Evolutionary conservation across 2,329 filamentous ascomycete species (phyloP).

Genomic region (Neurospora crassa): DNA sequence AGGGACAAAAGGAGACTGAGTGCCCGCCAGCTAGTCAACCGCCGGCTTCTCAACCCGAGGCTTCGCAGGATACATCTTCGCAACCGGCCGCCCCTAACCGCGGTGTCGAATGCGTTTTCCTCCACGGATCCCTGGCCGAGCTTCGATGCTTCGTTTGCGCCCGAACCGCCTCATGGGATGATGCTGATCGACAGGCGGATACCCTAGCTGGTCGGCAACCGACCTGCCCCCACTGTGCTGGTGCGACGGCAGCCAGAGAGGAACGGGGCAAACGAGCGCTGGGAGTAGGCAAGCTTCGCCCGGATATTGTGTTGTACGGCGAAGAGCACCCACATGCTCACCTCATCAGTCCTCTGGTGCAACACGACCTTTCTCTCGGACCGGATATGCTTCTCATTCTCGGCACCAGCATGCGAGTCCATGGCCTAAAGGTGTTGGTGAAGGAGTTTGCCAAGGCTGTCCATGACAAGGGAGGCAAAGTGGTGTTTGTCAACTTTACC

Average conservation of each 20-base stretch:
- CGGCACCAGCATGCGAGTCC: conserved; percentile 61
- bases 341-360: conserved; percentile 57
- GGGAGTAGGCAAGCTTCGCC: conserved; percentile 57
- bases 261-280: conserved; percentile 58
- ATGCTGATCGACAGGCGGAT: conserved; percentile 41
- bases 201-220: conserved; percentile 57
- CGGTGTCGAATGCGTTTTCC: conserved; percentile 57
- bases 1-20: background rate
- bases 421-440: conserved; percentile 62
- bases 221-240: conserved; percentile 55
- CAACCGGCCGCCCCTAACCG: conserved; percentile 22
- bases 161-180: conserved; percentile 50
- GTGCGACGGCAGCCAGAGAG: conserved; percentile 51
- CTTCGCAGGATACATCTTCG: background rate
- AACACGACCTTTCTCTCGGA: conserved; percentile 53
- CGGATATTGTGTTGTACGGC: conserved; percentile 66
- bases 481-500: conserved; percentile 65
- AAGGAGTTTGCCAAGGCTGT: conserved; percentile 63
- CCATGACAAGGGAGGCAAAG: conserved; percentile 57
- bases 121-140: conserved; percentile 58
- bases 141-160: conserved; percentile 56
- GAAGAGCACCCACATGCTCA: conserved; percentile 63
- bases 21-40: background rate
- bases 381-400: conserved; percentile 62
- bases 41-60: background rate